A percentile compares a stretch with the other conserved stretches of the same genome.
Evolutionary conservation across 2,329 filamentous ascomycete genomes (phyloP).

Genomic region (Nemania serpens): DNA sequence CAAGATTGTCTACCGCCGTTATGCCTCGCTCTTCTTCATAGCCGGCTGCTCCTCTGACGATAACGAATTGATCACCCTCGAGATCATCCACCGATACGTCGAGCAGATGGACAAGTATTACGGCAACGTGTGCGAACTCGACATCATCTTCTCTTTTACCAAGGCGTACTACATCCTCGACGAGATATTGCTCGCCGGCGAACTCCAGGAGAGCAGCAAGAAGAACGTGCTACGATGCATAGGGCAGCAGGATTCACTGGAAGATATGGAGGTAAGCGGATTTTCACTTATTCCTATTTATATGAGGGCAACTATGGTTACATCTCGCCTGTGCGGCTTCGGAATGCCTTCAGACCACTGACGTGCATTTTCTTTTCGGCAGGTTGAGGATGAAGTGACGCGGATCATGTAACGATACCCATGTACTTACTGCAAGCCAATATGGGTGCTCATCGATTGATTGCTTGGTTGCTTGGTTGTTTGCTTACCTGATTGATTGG

Average conservation of each 20-base stretch:
- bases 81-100: constrained; percentile 98
- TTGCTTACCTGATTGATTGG: constrained; percentile 6
- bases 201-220: constrained; percentile 98
- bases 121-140: constrained; percentile 98
- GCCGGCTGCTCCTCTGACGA: constrained; percentile 95
- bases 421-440: constrained; percentile 37
- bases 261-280: constrained; percentile 94
- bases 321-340: constrained; percentile 19
- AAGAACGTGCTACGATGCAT: constrained; percentile 98
- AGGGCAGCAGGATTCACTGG: constrained; percentile 93
- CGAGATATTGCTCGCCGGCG: constrained; percentile 90
- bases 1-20: constrained; percentile 98
- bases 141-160: constrained; percentile 99
- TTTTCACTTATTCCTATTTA: constrained; percentile 17
- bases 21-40: constrained; percentile 99
- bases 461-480: constrained; percentile 18
- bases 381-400: constrained; percentile 89
- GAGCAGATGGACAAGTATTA: constrained; percentile 99
- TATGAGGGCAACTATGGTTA: constrained; percentile 6
- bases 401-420: constrained; percentile 75
- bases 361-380: constrained; percentile 55
- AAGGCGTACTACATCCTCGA: constrained; percentile 99
- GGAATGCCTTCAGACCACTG: constrained; percentile 47
- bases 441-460: constrained; percentile 24
- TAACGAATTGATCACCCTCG: constrained; percentile 97